These are phyloP conservation scores for Hexamita inflata DNA, from an alignment of 208 protist genomes.

Conservation along the genomic window DNA sequence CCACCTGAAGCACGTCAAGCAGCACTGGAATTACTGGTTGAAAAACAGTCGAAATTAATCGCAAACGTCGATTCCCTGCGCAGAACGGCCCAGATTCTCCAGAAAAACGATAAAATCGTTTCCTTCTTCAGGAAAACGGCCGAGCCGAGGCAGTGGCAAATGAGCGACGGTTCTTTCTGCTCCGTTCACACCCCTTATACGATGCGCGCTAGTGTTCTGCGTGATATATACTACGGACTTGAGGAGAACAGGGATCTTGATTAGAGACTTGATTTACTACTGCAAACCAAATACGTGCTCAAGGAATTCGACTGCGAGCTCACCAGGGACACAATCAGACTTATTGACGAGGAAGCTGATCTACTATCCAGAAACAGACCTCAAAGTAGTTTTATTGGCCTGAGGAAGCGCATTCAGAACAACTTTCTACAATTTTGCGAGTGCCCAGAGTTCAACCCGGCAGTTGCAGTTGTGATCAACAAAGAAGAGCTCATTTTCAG, in stretches of 20 bases:
- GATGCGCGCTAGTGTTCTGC: background rate
- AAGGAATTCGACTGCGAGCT: slow-evolving; percentile 29
- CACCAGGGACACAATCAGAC: background rate
- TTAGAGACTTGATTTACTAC: slow-evolving; percentile 10
- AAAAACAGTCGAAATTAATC: slow-evolving; percentile 3
- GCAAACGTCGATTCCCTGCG: background rate
- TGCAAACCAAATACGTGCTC: slow-evolving; percentile 1
- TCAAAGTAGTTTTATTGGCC: background rate
- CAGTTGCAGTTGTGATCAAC: background rate
- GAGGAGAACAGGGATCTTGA: no score
- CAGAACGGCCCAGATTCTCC: background rate
- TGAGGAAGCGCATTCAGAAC: background rate
- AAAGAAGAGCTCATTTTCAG: background rate
- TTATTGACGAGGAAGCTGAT: slow-evolving; percentile 24
- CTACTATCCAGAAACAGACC: background rate
- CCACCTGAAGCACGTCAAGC: background rate
- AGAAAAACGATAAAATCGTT: background rate
- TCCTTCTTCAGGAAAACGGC: slow-evolving; percentile 1
- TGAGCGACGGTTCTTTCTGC: background rate
- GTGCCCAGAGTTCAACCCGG: slow-evolving; percentile 25
- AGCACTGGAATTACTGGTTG: slow-evolving; percentile 4
- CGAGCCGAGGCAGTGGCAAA: background rate
- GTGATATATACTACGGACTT: slow-evolving; percentile 21
- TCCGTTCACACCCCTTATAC: slow-evolving; percentile 8
- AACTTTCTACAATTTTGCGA: slow-evolving; percentile 16